Percentiles rank a stretch among this genome's conserved stretches.
These are phyloP conservation scores for Penicillium pulvis DNA, from an alignment of 495 filamentous ascomycete species.

Conservation along the genomic window DNA sequence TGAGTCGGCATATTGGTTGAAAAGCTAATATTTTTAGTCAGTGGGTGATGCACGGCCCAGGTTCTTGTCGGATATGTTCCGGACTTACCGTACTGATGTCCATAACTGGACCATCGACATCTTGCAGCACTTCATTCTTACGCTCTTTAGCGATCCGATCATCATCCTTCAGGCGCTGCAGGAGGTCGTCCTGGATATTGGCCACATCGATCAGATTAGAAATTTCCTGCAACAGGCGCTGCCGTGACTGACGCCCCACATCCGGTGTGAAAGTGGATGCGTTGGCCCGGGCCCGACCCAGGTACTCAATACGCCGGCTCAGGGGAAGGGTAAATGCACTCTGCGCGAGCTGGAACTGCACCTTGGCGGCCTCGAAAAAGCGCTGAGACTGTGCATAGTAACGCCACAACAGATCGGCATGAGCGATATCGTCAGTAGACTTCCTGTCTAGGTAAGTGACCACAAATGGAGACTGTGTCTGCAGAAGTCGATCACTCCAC, in stretches of 20 bases:
- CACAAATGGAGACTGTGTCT: conserved; percentile 79
- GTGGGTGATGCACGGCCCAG: background rate
- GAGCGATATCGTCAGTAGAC: conserved; percentile 63
- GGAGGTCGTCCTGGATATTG: conserved; percentile 89
- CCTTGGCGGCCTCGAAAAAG: conserved; percentile 82
- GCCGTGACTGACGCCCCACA: conserved; percentile 70
- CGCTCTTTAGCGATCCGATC: conserved; percentile 61
- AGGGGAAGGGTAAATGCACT: conserved; percentile 75
- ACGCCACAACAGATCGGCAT: conserved; percentile 90
- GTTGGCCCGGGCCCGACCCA: conserved; percentile 85
- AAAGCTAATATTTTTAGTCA: conserved; percentile 60
- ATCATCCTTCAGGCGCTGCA: conserved; percentile 78
- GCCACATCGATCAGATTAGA: conserved; percentile 88
- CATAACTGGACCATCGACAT: conserved; percentile 74
- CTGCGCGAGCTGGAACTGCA: conserved; percentile 80
- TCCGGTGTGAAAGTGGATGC: conserved; percentile 74
- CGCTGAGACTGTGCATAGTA: conserved; percentile 79
- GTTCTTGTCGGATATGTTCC: background rate
- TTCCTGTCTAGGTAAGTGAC: conserved; percentile 82
- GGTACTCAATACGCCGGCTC: conserved; percentile 80
- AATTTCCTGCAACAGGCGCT: conserved; percentile 77
- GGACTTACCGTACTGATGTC: conserved; percentile 70
- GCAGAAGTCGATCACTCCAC: conserved; percentile 80
- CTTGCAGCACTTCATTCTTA: conserved; percentile 58
- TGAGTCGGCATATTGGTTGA: conserved; percentile 84